Base-by-base conservation (phyloP, 192 early-diverging fungal species). In the Dissophora ornata region DNA sequence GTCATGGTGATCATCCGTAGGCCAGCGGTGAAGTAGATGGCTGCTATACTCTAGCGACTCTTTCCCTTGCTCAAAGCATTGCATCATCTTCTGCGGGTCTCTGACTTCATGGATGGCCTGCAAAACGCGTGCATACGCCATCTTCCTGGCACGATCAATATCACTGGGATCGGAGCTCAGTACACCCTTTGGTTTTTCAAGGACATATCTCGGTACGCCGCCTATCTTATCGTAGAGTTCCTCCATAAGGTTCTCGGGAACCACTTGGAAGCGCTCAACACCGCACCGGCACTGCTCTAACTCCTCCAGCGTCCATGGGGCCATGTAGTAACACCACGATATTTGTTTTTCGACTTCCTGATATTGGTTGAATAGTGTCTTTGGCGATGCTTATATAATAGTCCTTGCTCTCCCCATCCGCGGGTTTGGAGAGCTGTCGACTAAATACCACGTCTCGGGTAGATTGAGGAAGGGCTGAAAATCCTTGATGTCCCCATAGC, bases 371-470 rank as follows among this genome's bases (percentile, higher is more conserved):
- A 44, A 44, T 18, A 73, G 61, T 40, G 53, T 51, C 44, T 57
- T 40, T 61, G 56, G 48, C 16, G 68, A 70, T 25, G 48, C 68
- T 52, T 48, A 58, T 42, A 70, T 52, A 44, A 70, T 32, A 0
- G 50, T 61, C 47, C 40, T 58, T 28, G 46, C 57, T 38, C 22
- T 21, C 16, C 1, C 40, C 18, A 60, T 45, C 34, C 5, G 9
- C 26, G 24, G 46, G 3, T 25, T 40, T 2, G 46, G 55, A 60
- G 67, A 69, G 47, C 55, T 51, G 56, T 69, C 67, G 34, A 69
- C 67, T 28, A 69, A 50, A 69, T 69, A 61, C 68, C 68, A 59
- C 38, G 57, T 61, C 24, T 70, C 68, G 25, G 54, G 50, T 19
- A 57, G 28, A 42, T 6, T 44, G 33, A 70, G 55, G 18, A 70